phyloP scores from a whole-genome alignment of 1,284 basidiomycete genomes.

The Ustilago bromivora region DNA sequence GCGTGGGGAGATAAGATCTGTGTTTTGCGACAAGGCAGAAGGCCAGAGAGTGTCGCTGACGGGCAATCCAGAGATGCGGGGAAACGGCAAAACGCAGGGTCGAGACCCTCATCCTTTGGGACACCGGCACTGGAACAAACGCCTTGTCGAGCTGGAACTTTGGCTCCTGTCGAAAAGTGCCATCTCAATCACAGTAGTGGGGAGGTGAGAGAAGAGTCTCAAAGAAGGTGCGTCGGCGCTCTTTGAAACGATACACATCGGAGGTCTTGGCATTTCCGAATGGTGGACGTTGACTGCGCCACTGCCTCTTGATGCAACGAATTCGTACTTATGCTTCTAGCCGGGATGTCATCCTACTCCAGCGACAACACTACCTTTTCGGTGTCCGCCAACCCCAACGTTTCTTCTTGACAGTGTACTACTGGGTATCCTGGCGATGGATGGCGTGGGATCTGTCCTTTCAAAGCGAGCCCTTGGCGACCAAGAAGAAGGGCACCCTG shows the following conservation, averaged over 20 bases:
- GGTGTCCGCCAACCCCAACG: not conserved
- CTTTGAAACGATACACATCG: slow-evolving; percentile 21
- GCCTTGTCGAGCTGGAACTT: not conserved
- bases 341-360: not conserved
- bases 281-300: not conserved
- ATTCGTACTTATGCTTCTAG: not conserved
- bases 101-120: not conserved
- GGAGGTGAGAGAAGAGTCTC: not conserved
- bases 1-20: slow-evolving; percentile 14
- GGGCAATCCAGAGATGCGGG: slow-evolving; percentile 5
- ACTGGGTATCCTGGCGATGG: not conserved
- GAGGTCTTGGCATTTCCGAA: slow-evolving; percentile 27
- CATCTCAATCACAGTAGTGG: not conserved
- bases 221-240: slow-evolving; percentile 16
- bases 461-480: not conserved
- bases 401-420: not conserved
- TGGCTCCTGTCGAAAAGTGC: slow-evolving; percentile 37
- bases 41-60: not conserved
- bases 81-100: slow-evolving; percentile 5
- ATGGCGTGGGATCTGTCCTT: not conserved
- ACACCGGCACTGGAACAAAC: not conserved
- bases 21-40: not conserved
- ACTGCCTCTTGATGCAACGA: not conserved
- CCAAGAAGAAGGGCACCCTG: not conserved
- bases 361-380: not conserved